Conservation (phyloP, 83 land plant genomes). For the Isoetes engelmannii region DNA sequence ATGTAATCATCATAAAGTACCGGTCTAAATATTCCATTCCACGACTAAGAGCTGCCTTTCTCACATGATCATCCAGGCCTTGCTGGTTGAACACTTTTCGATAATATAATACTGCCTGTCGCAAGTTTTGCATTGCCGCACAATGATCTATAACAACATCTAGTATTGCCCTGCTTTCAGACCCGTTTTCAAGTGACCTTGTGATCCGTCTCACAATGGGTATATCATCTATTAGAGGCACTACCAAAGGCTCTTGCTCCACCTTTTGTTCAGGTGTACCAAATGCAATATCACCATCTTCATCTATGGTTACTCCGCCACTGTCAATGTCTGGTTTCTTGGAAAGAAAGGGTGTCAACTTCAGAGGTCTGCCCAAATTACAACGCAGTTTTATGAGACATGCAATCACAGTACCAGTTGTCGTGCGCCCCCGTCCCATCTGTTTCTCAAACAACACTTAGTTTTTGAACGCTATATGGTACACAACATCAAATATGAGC, state of each 20-base stretch:
- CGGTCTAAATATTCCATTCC: constrained; percentile 95
- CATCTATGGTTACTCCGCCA: constrained; percentile 71
- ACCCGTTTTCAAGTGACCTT: constrained; percentile 82
- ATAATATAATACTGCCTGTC: constrained; percentile 80
- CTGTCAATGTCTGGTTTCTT: constrained; percentile 33
- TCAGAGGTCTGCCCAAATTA: constrained; percentile 71
- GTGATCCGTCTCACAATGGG: constrained; percentile 74
- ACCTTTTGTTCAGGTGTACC: constrained; percentile 22
- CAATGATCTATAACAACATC: constrained; percentile 91
- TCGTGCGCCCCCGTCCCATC: constrained; percentile 98
- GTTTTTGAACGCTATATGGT: neutral
- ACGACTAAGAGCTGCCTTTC: constrained; percentile 81
- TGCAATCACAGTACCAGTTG: constrained; percentile 97
- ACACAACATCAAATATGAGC: neutral
- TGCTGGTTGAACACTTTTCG: constrained; percentile 84
- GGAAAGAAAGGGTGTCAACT: constrained; percentile 27
- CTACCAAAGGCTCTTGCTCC: constrained; percentile 27
- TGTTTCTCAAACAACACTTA: constrained; percentile 18
- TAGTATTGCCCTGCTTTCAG: constrained; percentile 66
- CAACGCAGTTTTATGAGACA: constrained; percentile 83
- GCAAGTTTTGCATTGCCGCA: constrained; percentile 90
- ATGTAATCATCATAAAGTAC: constrained; percentile 82
- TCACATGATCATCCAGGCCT: constrained; percentile 68
- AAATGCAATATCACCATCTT: constrained; percentile 33
- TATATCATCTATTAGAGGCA: constrained; percentile 87